Percentiles rank a stretch among this genome's conserved stretches.
These are phyloP conservation scores for Triticum timopheevii DNA, from an alignment of 176 grass and related monocot genomes.

Conservation along the genomic window DNA sequence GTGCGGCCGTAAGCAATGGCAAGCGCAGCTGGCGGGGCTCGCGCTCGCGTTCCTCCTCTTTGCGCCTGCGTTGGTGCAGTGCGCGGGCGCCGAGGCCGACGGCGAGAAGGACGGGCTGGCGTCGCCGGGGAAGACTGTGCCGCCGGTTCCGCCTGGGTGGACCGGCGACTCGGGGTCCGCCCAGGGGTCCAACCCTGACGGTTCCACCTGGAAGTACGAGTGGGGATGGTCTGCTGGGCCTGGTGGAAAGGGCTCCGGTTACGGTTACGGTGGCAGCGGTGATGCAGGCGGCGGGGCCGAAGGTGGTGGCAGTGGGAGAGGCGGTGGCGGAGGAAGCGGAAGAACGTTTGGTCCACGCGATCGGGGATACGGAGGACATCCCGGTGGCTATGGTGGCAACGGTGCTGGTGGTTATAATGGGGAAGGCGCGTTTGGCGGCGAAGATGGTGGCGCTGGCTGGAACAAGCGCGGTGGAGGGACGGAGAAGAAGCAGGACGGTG, in stretches of 20 bases:
- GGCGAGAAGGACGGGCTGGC: constrained; percentile 4
- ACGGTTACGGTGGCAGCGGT: constrained; percentile 43
- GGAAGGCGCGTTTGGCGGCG: not conserved
- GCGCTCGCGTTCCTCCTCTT: constrained; percentile 18
- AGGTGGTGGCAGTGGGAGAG: constrained; percentile 21
- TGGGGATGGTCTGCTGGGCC: constrained; percentile 77
- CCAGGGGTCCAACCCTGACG: constrained; percentile 58
- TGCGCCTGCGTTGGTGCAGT: constrained; percentile 2
- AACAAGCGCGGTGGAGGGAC: constrained; percentile 34
- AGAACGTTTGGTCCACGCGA: constrained; percentile 9
- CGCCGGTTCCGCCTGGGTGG: constrained; percentile 43
- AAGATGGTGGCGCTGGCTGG: constrained; percentile 11
- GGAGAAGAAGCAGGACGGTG: constrained; percentile 12
- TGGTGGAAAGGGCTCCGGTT: constrained; percentile 58
- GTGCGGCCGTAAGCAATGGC: not conserved
- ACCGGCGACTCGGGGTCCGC: constrained; percentile 62
- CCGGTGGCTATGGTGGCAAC: not conserved
- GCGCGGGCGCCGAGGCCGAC: not conserved
- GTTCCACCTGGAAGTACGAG: constrained; percentile 47
- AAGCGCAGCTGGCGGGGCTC: not conserved
- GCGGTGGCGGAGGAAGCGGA: not conserved
- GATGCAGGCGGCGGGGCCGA: constrained; percentile 37
- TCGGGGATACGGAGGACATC: constrained; percentile 33
- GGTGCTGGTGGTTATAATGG: not conserved
- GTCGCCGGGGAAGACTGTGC: constrained; percentile 3